Percentiles rank a stretch among this genome's conserved stretches.
Evolutionary conservation across 345 rosid genomes (phyloP).

Genomic region (Raphanus raphanistrum): DNA sequence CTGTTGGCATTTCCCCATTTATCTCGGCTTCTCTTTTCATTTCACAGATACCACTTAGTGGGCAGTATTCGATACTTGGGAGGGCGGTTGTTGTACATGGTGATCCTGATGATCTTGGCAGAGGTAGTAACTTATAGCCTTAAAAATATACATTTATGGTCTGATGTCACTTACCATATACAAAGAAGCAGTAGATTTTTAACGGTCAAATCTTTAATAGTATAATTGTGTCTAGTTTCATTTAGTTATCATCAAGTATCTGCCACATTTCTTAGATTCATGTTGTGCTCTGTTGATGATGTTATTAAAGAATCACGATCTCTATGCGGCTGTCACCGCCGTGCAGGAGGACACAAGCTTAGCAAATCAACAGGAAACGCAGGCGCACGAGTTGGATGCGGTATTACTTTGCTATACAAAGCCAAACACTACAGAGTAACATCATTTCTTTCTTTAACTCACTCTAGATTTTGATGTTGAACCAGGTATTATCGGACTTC

Average conservation of each 20-base stretch:
- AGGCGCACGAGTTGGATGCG: slow-evolving; percentile 91
- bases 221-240: background rate
- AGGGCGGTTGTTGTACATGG: slow-evolving; percentile 90
- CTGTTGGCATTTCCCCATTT: background rate
- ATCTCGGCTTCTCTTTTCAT: slow-evolving; percentile 18
- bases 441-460: background rate
- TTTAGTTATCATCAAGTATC: background rate
- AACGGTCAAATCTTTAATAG: background rate
- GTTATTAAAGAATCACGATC: background rate
- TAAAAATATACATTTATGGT: background rate
- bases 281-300: background rate
- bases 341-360: slow-evolving; percentile 83
- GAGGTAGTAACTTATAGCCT: slow-evolving; percentile 46
- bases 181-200: background rate
- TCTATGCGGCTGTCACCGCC: background rate
- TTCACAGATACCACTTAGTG: slow-evolving; percentile 78
- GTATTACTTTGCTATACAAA: slow-evolving; percentile 41
- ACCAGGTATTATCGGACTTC: slow-evolving; percentile 86
- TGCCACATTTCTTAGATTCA: background rate
- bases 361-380: slow-evolving; percentile 93
- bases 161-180: background rate
- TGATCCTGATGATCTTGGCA: slow-evolving; percentile 94
- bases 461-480: slow-evolving; percentile 12
- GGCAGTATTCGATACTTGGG: slow-evolving; percentile 79
- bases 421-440: background rate